A percentile compares a stretch with the other conserved stretches of the same genome.
Evolutionary conservation across 768 basidiomycete species (phyloP).

Genomic region (Dendrothele bispora): DNA sequence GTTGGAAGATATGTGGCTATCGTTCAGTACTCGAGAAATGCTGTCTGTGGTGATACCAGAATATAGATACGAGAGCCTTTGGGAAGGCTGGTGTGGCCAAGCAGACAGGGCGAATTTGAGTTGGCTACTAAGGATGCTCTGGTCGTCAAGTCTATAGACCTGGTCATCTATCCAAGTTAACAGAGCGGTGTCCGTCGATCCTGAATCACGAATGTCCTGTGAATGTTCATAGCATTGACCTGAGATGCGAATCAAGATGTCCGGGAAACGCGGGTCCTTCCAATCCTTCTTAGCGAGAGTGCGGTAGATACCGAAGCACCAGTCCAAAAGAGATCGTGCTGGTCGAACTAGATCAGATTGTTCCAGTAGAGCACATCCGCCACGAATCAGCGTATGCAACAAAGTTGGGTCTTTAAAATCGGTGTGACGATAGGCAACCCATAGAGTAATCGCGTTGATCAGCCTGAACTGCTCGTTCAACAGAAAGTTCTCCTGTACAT

Average conservation of each 20-base stretch:
- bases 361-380: conserved; percentile 61
- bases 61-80: conserved; percentile 42
- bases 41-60: conserved; percentile 45
- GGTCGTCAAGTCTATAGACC: conserved; percentile 39
- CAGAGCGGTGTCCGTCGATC: conserved; percentile 39
- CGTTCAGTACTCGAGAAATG: conserved; percentile 56
- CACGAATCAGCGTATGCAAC: conserved; percentile 67
- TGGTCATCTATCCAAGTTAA: conserved; percentile 65
- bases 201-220: conserved; percentile 25
- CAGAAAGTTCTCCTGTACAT: conserved; percentile 64
- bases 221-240: conserved; percentile 59
- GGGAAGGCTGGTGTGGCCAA: conserved; percentile 70
- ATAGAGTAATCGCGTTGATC: conserved; percentile 70
- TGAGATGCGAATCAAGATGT: conserved; percentile 69
- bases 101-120: conserved; percentile 61
- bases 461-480: conserved; percentile 83
- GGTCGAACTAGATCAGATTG: conserved; percentile 67
- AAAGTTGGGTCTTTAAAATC: conserved; percentile 56
- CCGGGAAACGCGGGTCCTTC: conserved; percentile 55
- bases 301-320: conserved; percentile 63
- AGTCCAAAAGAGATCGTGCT: conserved; percentile 77
- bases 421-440: conserved; percentile 60
- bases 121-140: conserved; percentile 37
- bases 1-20: conserved; percentile 62
- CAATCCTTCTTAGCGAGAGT: conserved; percentile 39